phyloP scores from a whole-genome alignment of 2,329 filamentous ascomycete species.

The Aspergillus texensis region DNA sequence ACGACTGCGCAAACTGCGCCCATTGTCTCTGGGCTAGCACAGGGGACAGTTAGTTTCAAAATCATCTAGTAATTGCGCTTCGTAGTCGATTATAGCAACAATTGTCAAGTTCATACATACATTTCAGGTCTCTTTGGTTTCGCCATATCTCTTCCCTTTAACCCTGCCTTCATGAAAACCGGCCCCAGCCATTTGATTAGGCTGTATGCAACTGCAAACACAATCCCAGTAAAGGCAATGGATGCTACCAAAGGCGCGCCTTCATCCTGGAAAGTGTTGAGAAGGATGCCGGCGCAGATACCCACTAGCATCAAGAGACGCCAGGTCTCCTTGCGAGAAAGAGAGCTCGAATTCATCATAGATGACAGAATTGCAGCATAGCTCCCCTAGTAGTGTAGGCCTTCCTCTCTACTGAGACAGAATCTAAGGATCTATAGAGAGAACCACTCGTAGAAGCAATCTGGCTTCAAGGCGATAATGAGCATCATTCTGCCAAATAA shows the following conservation, averaged over 20 bases:
- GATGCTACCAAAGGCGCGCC: constrained; percentile 89
- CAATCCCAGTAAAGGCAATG: constrained; percentile 80
- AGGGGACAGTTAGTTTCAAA: constrained; percentile 12
- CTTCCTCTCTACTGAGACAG: not conserved
- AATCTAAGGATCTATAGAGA: not conserved
- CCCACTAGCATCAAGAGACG: constrained; percentile 65
- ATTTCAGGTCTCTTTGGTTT: constrained; percentile 76
- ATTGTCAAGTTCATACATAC: constrained; percentile 46
- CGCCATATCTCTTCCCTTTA: constrained; percentile 87
- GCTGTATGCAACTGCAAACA: constrained; percentile 78
- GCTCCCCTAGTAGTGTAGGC: not conserved
- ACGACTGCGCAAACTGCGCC: constrained; percentile 90
- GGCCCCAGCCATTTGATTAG: constrained; percentile 93
- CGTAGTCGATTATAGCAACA: not conserved
- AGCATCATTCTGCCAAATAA: constrained; percentile 20
- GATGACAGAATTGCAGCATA: constrained; percentile 12
- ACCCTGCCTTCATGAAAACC: constrained; percentile 82
- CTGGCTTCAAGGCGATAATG: constrained; percentile 31
- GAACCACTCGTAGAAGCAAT: constrained; percentile 26
- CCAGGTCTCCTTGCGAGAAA: constrained; percentile 59
- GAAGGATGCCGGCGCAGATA: constrained; percentile 71
- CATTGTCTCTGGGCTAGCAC: constrained; percentile 82
- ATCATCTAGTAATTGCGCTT: not conserved
- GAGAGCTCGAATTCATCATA: constrained; percentile 40
- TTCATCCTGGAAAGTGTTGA: constrained; percentile 79